Percentiles rank a stretch among this genome's conserved stretches.
Conservation (phyloP, 805 yeast genomes). For the Candida methanosorbosa region DNA sequence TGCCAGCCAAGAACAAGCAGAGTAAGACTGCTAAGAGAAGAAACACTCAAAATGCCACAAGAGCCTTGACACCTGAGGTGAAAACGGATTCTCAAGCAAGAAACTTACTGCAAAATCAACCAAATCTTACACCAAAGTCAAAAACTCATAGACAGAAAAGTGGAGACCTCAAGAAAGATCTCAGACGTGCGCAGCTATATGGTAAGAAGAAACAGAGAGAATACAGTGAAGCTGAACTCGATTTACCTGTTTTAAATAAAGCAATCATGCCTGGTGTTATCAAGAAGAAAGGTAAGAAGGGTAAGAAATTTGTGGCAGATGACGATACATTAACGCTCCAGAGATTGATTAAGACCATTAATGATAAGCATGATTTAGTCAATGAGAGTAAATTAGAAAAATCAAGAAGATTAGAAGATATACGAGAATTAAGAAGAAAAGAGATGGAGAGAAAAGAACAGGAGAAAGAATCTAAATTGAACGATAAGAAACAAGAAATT, state of each 20-base stretch:
- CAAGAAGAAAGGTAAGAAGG: conserved; percentile 76
- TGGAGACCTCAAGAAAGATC: conserved; percentile 53
- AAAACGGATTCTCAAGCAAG: conserved; percentile 59
- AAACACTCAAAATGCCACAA: conserved; percentile 40
- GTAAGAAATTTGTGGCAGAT: conserved; percentile 70
- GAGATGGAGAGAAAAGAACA: conserved; percentile 83
- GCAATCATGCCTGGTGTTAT: conserved; percentile 80
- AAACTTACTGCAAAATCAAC: conserved; percentile 51
- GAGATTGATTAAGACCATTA: conserved; percentile 70
- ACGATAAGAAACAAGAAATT: conserved; percentile 69
- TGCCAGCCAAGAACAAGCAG: conserved; percentile 30
- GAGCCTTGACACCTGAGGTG: conserved; percentile 60
- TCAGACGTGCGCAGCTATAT: conserved; percentile 54
- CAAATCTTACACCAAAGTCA: conserved; percentile 54
- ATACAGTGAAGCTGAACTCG: conserved; percentile 71
- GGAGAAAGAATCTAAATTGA: conserved; percentile 58
- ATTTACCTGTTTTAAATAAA: conserved; percentile 71
- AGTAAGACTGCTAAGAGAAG: conserved; percentile 52
- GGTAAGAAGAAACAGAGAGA: conserved; percentile 52
- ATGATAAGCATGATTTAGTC: conserved; percentile 68
- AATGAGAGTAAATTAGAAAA: conserved; percentile 88
- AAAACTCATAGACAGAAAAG: conserved; percentile 40
- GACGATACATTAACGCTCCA: conserved; percentile 53
- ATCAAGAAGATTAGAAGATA: conserved; percentile 80
- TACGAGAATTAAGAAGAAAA: conserved; percentile 76